Percentiles rank a stretch among this genome's conserved stretches.
These are phyloP conservation scores for Metarhizium robertsii DNA, from an alignment of 2,329 filamentous ascomycete genomes.

Conservation along the genomic window DNA sequence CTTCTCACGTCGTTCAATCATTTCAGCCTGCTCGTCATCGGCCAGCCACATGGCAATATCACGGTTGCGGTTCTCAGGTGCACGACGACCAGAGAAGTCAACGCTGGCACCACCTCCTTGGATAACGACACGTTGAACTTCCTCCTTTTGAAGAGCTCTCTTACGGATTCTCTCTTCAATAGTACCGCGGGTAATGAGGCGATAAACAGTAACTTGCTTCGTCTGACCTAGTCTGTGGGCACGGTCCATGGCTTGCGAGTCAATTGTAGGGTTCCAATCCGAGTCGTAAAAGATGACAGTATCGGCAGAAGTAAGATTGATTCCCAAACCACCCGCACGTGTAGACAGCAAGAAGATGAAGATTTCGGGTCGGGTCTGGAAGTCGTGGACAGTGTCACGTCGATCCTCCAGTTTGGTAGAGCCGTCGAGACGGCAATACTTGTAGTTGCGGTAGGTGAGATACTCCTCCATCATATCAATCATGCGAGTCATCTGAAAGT, in stretches of 20 bases:
- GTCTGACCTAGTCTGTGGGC: slow-evolving; percentile 97
- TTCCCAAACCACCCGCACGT: slow-evolving; percentile 92
- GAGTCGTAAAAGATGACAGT: slow-evolving; percentile 99
- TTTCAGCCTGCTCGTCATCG: slow-evolving; percentile 89
- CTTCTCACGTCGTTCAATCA: slow-evolving; percentile 87
- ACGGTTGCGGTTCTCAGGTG: slow-evolving; percentile 85
- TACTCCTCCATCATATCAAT: slow-evolving; percentile 99
- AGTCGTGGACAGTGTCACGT: slow-evolving; percentile 91
- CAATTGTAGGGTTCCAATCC: slow-evolving; percentile 98
- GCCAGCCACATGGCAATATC: slow-evolving; percentile 99
- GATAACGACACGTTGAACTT: slow-evolving; percentile 95
- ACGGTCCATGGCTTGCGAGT: slow-evolving; percentile 97
- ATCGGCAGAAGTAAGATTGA: slow-evolving; percentile 92
- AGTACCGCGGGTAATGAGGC: slow-evolving; percentile 90
- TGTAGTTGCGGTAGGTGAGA: slow-evolving; percentile 96
- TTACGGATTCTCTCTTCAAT: slow-evolving; percentile 98
- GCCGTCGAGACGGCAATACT: slow-evolving; percentile 92
- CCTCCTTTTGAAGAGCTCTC: slow-evolving; percentile 93
- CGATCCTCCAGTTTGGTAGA: slow-evolving; percentile 96
- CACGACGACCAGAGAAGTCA: slow-evolving; percentile 88
- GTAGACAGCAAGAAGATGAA: slow-evolving; percentile 97
- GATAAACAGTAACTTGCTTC: slow-evolving; percentile 91
- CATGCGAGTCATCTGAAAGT: slow-evolving; percentile 99
- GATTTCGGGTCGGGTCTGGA: slow-evolving; percentile 88
- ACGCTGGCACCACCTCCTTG: slow-evolving; percentile 83